phyloP scores from a whole-genome alignment of 176 grass and related monocot genomes.

The Triticum dicoccoides region DNA sequence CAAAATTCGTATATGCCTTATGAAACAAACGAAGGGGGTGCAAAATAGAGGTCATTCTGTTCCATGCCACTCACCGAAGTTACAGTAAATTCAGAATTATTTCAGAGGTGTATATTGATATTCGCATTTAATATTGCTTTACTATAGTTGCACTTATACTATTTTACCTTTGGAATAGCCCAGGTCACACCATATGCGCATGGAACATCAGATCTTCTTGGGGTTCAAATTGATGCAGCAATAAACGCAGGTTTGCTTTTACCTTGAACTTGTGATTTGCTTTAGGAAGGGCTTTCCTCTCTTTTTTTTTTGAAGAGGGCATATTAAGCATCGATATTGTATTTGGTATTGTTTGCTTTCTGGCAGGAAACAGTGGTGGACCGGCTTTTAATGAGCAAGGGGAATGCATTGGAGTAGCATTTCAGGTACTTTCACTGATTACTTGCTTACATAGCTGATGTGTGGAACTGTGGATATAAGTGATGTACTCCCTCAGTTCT shows the following conservation, averaged over 20 bases:
- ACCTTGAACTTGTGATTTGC: background rate
- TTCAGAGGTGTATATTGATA: background rate
- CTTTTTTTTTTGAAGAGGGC: background rate
- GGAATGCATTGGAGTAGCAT: constrained; percentile 97
- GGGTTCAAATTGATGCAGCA: constrained; percentile 98
- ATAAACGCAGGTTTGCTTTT: constrained; percentile 80
- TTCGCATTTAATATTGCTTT: background rate
- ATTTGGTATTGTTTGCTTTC: constrained; percentile 20
- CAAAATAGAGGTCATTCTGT: constrained; percentile 1
- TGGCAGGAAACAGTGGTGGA: constrained; percentile 95
- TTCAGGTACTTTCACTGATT: constrained; percentile 77
- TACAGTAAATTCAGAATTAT: background rate
- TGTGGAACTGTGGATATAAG: background rate
- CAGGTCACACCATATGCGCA: constrained; percentile 99
- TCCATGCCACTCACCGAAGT: background rate
- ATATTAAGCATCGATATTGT: constrained; percentile 6
- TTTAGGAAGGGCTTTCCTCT: background rate
- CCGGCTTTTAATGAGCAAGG: constrained; percentile 98
- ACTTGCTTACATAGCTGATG: constrained; percentile 13
- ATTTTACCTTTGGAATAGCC: constrained; percentile 44
- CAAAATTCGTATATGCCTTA: background rate
- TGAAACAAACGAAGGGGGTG: background rate
- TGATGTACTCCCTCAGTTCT: background rate
- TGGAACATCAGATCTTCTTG: constrained; percentile 94
- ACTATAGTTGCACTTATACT: constrained; percentile 33